These are phyloP conservation scores for Aspergillus spinulosporus DNA, from an alignment of 2,329 filamentous ascomycete species.

Conservation along the genomic window DNA sequence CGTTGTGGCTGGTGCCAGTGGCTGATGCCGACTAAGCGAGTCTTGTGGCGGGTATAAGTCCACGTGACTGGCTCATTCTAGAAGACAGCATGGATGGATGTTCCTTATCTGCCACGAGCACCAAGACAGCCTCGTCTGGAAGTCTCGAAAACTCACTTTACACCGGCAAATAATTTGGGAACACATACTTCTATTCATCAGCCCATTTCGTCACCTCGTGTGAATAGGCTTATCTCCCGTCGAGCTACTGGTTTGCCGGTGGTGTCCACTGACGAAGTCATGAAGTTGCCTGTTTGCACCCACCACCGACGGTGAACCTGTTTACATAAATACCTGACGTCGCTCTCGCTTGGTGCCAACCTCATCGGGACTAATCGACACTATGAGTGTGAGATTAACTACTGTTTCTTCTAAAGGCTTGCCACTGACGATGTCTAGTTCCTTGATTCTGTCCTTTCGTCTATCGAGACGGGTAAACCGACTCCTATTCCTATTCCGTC, in stretches of 20 bases:
- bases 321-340: slow-evolving; percentile 19
- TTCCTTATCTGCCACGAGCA: not conserved
- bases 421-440: slow-evolving; percentile 41
- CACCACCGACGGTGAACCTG: slow-evolving; percentile 42
- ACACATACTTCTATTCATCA: not conserved
- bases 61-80: slow-evolving; percentile 30
- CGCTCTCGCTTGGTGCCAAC: slow-evolving; percentile 5
- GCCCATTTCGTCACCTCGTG: not conserved
- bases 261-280: slow-evolving; percentile 37
- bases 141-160: slow-evolving; percentile 1
- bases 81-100: slow-evolving; percentile 24
- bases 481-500: slow-evolving; percentile 29
- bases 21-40: slow-evolving; percentile 42
- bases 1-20: slow-evolving; percentile 34
- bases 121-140: slow-evolving; percentile 9
- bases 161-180: too few species aligned
- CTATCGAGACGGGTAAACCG: slow-evolving; percentile 48
- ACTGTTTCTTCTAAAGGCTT: too few species aligned
- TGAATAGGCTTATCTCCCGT: slow-evolving; percentile 18
- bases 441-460: slow-evolving; percentile 53
- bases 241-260: slow-evolving; percentile 21
- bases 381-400: slow-evolving; percentile 45
- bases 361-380: slow-evolving; percentile 11
- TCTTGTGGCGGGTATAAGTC: slow-evolving; percentile 7
- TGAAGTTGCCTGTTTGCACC: slow-evolving; percentile 40